phyloP scores from a whole-genome alignment of 2,329 filamentous ascomycete genomes.

The Pyrenochaeta sp. region DNA sequence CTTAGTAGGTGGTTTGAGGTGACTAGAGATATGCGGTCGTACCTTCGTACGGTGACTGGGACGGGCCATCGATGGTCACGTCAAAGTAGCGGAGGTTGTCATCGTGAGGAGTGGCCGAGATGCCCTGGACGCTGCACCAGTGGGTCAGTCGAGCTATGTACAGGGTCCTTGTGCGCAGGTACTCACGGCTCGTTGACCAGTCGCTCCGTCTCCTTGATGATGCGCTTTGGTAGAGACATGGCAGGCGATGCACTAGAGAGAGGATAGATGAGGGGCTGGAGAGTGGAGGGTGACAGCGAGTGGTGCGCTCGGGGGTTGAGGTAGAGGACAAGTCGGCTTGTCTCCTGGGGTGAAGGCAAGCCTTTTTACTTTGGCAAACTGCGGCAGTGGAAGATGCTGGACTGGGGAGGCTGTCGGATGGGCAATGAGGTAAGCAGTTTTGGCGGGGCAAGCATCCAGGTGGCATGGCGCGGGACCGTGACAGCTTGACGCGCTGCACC shows the following conservation, averaged over 20 bases:
- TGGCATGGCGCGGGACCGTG: slow-evolving; percentile 1
- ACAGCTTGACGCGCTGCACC: no score
- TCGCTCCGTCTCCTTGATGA: slow-evolving; percentile 98
- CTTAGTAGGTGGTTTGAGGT: no score
- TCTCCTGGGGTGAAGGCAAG: no score
- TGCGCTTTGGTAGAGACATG: slow-evolving; percentile 87
- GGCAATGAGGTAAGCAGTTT: no score
- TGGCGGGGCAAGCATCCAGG: slow-evolving; percentile 1
- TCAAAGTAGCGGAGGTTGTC: slow-evolving; percentile 99
- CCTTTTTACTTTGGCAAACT: no score
- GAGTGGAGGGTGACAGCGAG: slow-evolving; percentile 2
- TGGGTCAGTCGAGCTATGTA: slow-evolving; percentile 4
- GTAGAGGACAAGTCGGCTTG: not conserved
- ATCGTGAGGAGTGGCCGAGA: slow-evolving; percentile 93
- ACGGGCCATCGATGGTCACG: slow-evolving; percentile 92
- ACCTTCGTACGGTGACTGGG: slow-evolving; percentile 96
- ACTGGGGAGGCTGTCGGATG: slow-evolving; percentile 16
- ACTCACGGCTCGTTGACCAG: slow-evolving; percentile 94
- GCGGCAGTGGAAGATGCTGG: slow-evolving; percentile 4
- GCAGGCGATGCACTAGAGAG: slow-evolving; percentile 10
- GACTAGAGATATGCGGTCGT: no score
- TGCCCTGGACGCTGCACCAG: slow-evolving; percentile 80
- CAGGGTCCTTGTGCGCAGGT: not conserved
- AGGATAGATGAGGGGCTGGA: slow-evolving; percentile 2
- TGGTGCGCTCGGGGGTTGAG: not conserved